phyloP scores from a whole-genome alignment of 2,329 filamentous ascomycete species.

The Verticillium longisporum region DNA sequence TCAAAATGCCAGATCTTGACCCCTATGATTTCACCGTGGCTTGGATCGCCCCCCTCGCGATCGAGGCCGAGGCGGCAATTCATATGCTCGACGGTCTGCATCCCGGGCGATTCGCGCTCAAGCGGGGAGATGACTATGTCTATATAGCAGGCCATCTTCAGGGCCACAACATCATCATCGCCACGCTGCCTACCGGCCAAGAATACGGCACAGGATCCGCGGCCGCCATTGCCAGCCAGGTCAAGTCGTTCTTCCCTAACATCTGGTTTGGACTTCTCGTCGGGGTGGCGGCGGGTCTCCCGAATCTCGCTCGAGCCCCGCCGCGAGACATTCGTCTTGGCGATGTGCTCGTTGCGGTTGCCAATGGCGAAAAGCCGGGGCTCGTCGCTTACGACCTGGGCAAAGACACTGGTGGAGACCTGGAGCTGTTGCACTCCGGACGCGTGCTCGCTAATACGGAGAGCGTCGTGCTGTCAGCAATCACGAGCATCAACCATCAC shows the following conservation, averaged over 20 bases:
- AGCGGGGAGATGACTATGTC: slow-evolving; percentile 25
- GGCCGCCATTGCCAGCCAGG: slow-evolving; percentile 23
- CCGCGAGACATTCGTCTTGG: slow-evolving; percentile 28
- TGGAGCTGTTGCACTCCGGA: slow-evolving; percentile 15
- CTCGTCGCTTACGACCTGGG: slow-evolving; percentile 25
- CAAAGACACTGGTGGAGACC: slow-evolving; percentile 18
- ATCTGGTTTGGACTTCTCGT: slow-evolving; percentile 29
- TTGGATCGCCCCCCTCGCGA: slow-evolving; percentile 29
- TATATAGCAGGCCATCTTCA: slow-evolving; percentile 26
- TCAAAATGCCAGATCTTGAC: no score
- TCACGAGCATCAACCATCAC: no score
- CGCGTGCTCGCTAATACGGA: no score
- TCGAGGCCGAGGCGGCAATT: slow-evolving; percentile 26
- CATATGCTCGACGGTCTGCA: slow-evolving; percentile 25
- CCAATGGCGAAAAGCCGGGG: slow-evolving; percentile 15
- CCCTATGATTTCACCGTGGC: slow-evolving; percentile 15
- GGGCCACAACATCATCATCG: slow-evolving; percentile 27
- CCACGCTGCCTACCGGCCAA: slow-evolving; percentile 24
- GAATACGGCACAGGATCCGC: slow-evolving; percentile 26
- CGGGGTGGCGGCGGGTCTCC: slow-evolving; percentile 27
- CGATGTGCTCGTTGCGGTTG: slow-evolving; percentile 25
- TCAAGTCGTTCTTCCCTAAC: slow-evolving; percentile 25
- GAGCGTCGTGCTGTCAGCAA: no score
- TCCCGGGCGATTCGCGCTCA: slow-evolving; percentile 20
- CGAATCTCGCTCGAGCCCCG: slow-evolving; percentile 14